Conservation (phyloP, 1,284 basidiomycete species). For the Trichosporon sp. region DNA sequence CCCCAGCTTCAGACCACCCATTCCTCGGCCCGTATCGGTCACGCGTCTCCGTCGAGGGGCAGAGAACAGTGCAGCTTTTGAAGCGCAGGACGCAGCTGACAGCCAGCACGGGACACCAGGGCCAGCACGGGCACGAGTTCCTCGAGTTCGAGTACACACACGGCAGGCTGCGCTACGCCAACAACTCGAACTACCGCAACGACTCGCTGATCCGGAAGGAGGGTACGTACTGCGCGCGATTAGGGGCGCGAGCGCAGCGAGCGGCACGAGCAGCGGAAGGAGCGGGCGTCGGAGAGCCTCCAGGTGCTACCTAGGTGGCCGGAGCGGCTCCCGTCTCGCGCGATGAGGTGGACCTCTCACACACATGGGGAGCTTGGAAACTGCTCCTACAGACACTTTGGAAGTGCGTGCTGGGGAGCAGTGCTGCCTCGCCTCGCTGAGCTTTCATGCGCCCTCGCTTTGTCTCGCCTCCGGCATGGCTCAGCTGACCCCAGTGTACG, state of each 20-base stretch:
- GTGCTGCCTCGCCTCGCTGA: no score
- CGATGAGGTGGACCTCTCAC: no score
- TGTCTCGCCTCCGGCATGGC: not conserved
- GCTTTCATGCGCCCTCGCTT: no score
- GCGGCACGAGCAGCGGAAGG: not conserved
- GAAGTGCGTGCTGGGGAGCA: no score
- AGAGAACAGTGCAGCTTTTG: no score
- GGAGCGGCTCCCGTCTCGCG: no score
- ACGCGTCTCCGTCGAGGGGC: not conserved
- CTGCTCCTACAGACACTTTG: no score
- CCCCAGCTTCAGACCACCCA: no score
- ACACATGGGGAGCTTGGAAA: no score
- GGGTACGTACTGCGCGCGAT: conserved; percentile 59
- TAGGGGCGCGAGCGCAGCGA: not conserved
- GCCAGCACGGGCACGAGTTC: conserved; percentile 95
- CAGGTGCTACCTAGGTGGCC: no score
- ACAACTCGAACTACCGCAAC: conserved; percentile 98
- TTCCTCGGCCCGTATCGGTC: no score
- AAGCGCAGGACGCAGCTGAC: conserved; percentile 2
- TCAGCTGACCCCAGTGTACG: conserved; percentile 67
- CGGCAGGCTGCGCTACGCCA: conserved; percentile 87
- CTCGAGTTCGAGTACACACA: conserved; percentile 97
- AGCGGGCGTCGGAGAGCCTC: no score
- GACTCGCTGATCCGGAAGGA: conserved; percentile 97
- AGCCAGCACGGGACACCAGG: conserved; percentile 82